phyloP scores from a whole-genome alignment of 192 early-diverging fungal species.

The Coemansia umbellata region DNA sequence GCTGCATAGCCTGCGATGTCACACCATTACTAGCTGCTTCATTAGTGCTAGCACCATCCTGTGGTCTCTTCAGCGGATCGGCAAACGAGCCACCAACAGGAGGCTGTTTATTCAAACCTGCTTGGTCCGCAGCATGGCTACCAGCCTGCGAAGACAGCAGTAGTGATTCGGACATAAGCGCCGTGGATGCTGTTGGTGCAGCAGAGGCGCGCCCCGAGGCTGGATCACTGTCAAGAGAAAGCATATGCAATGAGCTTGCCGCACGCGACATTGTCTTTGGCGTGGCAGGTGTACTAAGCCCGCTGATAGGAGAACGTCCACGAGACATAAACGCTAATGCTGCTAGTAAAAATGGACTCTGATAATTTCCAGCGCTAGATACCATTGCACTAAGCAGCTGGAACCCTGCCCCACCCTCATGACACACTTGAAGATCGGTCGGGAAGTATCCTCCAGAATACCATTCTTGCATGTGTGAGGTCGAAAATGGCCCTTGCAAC shows the following conservation, averaged over 20 bases:
- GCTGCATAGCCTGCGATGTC: conserved; percentile 36
- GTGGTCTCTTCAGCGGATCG: too few species aligned
- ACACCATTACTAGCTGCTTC: not conserved
- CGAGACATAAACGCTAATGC: conserved; percentile 21
- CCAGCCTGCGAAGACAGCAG: not conserved
- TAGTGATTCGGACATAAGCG: not conserved
- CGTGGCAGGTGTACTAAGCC: conserved; percentile 26
- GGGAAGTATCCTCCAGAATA: conserved; percentile 82
- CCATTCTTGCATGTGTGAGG: conserved; percentile 95
- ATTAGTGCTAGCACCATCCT: not conserved
- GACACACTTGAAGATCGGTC: conserved; percentile 73
- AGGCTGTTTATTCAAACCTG: not conserved
- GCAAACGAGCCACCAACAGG: not conserved
- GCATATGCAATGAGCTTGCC: conserved; percentile 13
- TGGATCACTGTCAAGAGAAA: not conserved
- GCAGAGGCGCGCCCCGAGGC: not conserved
- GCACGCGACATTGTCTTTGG: conserved; percentile 28
- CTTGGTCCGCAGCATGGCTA: not conserved
- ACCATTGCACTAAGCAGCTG: conserved; percentile 74
- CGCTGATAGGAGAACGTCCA: conserved; percentile 4
- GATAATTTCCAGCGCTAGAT: conserved; percentile 60
- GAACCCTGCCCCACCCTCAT: conserved; percentile 72
- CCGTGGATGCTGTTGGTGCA: not conserved
- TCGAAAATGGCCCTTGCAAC: conserved; percentile 86
- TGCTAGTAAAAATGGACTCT: conserved; percentile 65